Percentiles rank a stretch among this genome's conserved stretches.
Conservation (phyloP, 176 grass and related monocot species). For the Thalia dealbata region DNA sequence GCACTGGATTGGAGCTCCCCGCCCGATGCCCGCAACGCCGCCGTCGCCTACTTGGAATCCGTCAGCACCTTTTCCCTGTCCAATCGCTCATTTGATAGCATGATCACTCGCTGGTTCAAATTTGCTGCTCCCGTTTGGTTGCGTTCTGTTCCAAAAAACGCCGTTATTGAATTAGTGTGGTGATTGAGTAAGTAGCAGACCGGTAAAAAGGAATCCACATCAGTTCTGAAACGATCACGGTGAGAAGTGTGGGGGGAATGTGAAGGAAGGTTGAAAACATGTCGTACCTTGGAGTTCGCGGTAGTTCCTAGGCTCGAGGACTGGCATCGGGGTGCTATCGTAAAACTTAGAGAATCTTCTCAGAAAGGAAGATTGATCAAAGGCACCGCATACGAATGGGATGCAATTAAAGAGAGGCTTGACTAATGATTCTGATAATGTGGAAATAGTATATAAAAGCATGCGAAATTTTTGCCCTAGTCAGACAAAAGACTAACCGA, state of each 20-base stretch:
- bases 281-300: background rate
- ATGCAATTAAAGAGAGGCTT: background rate
- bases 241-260: background rate
- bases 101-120: background rate
- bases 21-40: slow-evolving; percentile 55
- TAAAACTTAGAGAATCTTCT: background rate
- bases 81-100: background rate
- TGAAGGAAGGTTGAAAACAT: background rate
- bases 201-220: background rate
- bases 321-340: background rate
- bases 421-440: background rate
- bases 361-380: background rate
- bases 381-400: background rate
- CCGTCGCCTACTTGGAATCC: slow-evolving; percentile 82
- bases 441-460: background rate
- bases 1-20: slow-evolving; percentile 79
- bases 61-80: slow-evolving; percentile 26
- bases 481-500: background rate
- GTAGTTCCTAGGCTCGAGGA: background rate
- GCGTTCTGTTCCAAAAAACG: background rate
- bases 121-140: background rate
- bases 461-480: background rate
- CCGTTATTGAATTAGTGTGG: background rate
- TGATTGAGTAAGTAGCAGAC: background rate
- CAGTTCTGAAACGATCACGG: background rate